These are phyloP conservation scores for Bertia moriformis DNA, from an alignment of 2,329 filamentous ascomycete genomes.

Conservation along the genomic window DNA sequence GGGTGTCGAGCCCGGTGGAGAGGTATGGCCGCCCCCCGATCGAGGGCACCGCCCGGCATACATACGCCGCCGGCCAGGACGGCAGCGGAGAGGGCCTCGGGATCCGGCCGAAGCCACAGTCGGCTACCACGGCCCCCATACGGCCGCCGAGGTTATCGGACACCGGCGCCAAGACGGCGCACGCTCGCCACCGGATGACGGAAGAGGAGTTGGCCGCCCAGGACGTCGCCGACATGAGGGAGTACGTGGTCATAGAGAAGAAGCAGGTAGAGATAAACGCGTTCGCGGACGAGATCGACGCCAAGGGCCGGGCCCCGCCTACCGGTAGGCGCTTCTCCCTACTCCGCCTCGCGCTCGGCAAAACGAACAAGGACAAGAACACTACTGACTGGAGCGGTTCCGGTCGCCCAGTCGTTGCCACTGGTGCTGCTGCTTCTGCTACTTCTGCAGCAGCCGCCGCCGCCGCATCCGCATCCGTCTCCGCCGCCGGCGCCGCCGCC, in stretches of 20 bases:
- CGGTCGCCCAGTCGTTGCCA: too few species aligned
- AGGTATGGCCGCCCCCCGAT: neutral
- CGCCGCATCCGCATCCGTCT: too few species aligned
- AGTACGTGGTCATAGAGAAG: slow-evolving; percentile 94
- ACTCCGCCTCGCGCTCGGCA: slow-evolving; percentile 7
- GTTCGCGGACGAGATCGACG: slow-evolving; percentile 84
- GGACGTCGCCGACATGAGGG: slow-evolving; percentile 78
- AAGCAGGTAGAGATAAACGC: slow-evolving; percentile 92
- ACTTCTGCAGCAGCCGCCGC: too few species aligned
- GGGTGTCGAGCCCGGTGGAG: neutral
- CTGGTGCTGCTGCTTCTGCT: too few species aligned
- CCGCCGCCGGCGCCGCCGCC: too few species aligned
- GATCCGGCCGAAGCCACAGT: neutral
- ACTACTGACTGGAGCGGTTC: neutral
- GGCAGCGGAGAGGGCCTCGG: neutral
- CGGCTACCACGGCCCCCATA: neutral
- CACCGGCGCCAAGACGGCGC: neutral
- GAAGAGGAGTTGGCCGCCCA: slow-evolving; percentile 64
- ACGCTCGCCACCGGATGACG: slow-evolving; percentile 14
- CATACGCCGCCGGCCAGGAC: slow-evolving; percentile 4
- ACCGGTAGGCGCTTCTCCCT: slow-evolving; percentile 13
- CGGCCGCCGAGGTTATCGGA: neutral
- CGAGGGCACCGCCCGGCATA: neutral
- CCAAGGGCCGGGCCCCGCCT: slow-evolving; percentile 58
- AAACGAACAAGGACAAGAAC: slow-evolving; percentile 2